phyloP scores from a whole-genome alignment of 2,329 filamentous ascomycete species.

The Drechslerella dactyloides region DNA sequence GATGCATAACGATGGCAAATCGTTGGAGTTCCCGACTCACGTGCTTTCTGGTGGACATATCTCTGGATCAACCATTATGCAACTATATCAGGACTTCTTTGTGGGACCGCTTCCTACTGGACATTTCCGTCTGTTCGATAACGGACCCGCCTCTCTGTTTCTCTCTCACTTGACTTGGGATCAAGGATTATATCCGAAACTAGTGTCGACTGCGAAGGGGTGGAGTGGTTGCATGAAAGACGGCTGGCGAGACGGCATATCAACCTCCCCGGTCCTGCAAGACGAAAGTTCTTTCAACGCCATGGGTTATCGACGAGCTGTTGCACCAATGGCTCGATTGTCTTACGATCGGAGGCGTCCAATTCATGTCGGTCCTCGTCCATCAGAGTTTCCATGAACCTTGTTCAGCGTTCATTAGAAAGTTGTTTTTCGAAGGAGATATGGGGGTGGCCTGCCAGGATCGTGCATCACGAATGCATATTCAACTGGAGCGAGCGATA shows the following conservation, averaged over 20 bases:
- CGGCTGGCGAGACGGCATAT: slow-evolving; percentile 50
- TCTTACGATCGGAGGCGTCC: slow-evolving; percentile 49
- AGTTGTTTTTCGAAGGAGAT: slow-evolving; percentile 24
- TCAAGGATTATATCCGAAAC: slow-evolving; percentile 50
- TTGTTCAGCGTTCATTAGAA: slow-evolving; percentile 48
- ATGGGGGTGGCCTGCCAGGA: slow-evolving; percentile 43
- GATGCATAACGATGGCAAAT: slow-evolving; percentile 49
- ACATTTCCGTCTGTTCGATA: slow-evolving; percentile 44
- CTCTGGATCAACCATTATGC: slow-evolving; percentile 48
- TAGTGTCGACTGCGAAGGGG: slow-evolving; percentile 48
- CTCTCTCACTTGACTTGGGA: slow-evolving; percentile 49
- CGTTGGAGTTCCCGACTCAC: slow-evolving; percentile 50
- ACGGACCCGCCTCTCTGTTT: slow-evolving; percentile 41
- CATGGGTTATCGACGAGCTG: slow-evolving; percentile 50
- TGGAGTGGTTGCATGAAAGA: slow-evolving; percentile 47
- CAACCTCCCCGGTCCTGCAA: slow-evolving; percentile 50
- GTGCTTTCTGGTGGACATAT: slow-evolving; percentile 46
- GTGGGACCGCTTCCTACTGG: slow-evolving; percentile 49
- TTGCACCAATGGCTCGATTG: slow-evolving; percentile 51
- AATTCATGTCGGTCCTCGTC: slow-evolving; percentile 42
- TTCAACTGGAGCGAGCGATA: slow-evolving; percentile 49
- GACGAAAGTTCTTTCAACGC: slow-evolving; percentile 46
- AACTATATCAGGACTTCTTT: slow-evolving; percentile 38
- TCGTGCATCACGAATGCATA: slow-evolving; percentile 45
- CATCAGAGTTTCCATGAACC: slow-evolving; percentile 50